Percentiles rank a stretch among this genome's conserved stretches.
These are phyloP conservation scores for Acacia confusa DNA, from an alignment of 306 rosid species.

Conservation along the genomic window DNA sequence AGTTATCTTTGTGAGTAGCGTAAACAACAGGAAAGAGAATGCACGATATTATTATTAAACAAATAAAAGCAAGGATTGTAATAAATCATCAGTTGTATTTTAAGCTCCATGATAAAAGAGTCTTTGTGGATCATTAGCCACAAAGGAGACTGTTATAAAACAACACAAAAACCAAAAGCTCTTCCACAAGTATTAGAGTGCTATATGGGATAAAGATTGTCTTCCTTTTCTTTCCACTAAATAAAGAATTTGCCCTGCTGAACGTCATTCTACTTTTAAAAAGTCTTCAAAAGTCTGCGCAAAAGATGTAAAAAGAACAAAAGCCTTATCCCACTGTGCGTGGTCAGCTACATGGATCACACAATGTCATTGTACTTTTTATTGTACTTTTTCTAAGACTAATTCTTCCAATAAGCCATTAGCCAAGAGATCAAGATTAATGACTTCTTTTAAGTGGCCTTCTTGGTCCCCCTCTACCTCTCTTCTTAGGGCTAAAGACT, in stretches of 20 bases:
- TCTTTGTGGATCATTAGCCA: background rate
- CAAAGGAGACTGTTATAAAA: background rate
- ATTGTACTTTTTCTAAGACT: no score
- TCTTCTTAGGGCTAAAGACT: no score
- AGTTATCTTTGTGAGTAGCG: constrained; percentile 8
- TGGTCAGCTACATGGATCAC: no score
- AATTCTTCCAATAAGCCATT: no score
- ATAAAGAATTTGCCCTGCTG: background rate
- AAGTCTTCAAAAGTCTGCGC: background rate
- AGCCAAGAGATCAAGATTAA: no score
- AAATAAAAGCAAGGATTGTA: background rate
- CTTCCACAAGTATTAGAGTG: background rate
- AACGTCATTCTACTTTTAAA: background rate
- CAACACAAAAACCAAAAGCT: background rate
- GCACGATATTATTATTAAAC: constrained; percentile 16
- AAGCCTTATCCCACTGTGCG: no score
- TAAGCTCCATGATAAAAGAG: constrained; percentile 21
- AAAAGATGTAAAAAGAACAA: background rate
- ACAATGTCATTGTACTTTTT: no score
- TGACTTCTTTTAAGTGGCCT: no score
- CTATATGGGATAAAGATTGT: background rate
- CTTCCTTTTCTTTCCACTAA: background rate
- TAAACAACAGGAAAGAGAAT: constrained; percentile 15
- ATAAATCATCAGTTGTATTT: constrained; percentile 13
- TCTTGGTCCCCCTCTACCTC: no score